Base-by-base conservation (phyloP, 1,284 basidiomycete species). In the Rhodotorula glutinis region DNA sequence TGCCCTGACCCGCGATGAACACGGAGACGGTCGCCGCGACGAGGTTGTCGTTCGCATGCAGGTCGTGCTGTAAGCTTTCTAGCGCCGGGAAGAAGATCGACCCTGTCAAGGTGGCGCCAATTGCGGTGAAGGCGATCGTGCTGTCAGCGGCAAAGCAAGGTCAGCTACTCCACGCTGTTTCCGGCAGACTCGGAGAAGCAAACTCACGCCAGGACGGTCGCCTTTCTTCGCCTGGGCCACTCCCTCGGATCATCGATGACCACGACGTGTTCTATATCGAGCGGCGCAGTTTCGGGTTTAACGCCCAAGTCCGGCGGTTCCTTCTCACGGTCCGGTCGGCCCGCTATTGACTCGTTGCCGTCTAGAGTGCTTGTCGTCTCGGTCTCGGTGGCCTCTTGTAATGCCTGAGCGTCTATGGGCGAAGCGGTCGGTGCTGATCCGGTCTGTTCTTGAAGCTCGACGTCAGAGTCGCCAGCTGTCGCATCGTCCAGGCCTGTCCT, bases 1-100 rank as follows among this genome's bases (percentile, higher is more conserved):
- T 77, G 1, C 90, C 90, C 77, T 91, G 89, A n/a, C 89, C 77
- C 27, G 90, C 79, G 72, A 93, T 91, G 78, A 90, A 94, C 19
- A 90, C 74, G 1, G 88, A 87, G 14, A 93, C 78, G 72, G 85
- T 86, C 75, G 88, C 81, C 61, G 89, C 88, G 63, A 94, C 87
- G 71, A 90, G 82, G 3, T 83, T 80, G 56, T 84, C 82, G 0
- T 84, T 86, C 0, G 74, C 70, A 19, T 68, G 29, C 16, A 77
- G 66, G 41, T 77, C 76, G 0, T 30, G 29, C 56, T 77, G 67
- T 1, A 78, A 53, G 1, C 27, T 21, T 11, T 68, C 69, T 47
- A 78, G 69, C 13, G 76, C 77, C 3, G 77, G 76, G 53, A 78
- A 76, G 75, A 87, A 88, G 54, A 89, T 86, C 73, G 84, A 88